These are phyloP conservation scores for Clonostachys solani DNA, from an alignment of 2,329 filamentous ascomycete species.

Conservation along the genomic window DNA sequence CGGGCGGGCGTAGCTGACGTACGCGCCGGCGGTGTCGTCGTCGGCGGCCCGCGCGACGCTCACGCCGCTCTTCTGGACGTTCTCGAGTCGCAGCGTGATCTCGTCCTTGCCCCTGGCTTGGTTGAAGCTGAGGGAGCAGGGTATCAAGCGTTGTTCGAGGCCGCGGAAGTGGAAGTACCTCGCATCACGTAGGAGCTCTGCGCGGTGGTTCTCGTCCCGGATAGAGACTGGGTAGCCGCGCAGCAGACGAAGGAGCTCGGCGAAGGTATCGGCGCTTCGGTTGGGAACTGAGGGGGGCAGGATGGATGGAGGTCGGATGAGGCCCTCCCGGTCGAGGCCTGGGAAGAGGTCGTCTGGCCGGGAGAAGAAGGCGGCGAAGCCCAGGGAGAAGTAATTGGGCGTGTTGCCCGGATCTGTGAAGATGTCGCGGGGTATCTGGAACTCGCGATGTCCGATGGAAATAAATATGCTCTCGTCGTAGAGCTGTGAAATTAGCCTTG, in stretches of 20 bases:
- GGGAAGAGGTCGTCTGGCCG: slow-evolving; percentile 79
- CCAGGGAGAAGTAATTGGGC: slow-evolving; percentile 94
- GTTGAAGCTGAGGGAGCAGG: slow-evolving; percentile 74
- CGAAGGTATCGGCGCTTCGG: slow-evolving; percentile 78
- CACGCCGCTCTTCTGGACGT: slow-evolving; percentile 84
- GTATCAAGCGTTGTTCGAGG: slow-evolving; percentile 81
- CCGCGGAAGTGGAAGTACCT: slow-evolving; percentile 92
- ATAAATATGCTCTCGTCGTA: slow-evolving; percentile 92
- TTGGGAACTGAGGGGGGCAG: slow-evolving; percentile 76
- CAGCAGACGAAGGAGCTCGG: slow-evolving; percentile 75
- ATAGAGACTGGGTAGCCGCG: slow-evolving; percentile 81
- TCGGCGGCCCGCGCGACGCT: slow-evolving; percentile 37
- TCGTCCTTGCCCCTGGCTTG: slow-evolving; percentile 63
- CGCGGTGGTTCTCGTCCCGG: slow-evolving; percentile 69
- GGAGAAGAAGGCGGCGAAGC: slow-evolving; percentile 84
- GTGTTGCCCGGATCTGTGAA: slow-evolving; percentile 82
- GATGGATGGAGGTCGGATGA: slow-evolving; percentile 85
- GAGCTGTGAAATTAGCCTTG: slow-evolving; percentile 83
- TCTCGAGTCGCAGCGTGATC: slow-evolving; percentile 76
- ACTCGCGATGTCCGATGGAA: slow-evolving; percentile 80
- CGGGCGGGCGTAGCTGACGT: slow-evolving; percentile 78
- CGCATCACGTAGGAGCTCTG: slow-evolving; percentile 76
- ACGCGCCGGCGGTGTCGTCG: slow-evolving; percentile 26
- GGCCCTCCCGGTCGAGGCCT: slow-evolving; percentile 70
- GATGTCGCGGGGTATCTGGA: slow-evolving; percentile 84